Conservation (phyloP, 805 yeast species). For the Sporopachydermia lactativora region DNA sequence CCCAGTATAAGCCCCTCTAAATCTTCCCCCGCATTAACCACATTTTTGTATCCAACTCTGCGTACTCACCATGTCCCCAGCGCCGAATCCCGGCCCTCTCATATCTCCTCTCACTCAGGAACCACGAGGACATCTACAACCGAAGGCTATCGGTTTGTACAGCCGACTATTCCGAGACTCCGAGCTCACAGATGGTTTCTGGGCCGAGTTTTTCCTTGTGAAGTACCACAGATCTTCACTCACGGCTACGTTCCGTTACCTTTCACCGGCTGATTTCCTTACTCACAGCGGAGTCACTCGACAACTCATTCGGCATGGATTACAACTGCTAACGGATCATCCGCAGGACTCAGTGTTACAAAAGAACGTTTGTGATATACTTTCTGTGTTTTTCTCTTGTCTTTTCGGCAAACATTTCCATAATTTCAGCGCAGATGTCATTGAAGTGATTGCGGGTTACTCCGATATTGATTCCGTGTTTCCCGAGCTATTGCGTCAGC, state of each 20-base stretch:
- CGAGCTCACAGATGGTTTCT: not conserved
- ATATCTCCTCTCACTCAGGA: conserved; percentile 1
- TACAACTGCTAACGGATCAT: not conserved
- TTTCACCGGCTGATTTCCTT: not conserved
- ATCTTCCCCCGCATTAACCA: too few species aligned
- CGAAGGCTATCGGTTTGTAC: conserved; percentile 1
- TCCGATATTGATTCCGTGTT: conserved; percentile 18
- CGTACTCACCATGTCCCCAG: too few species aligned
- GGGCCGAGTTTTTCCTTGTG: conserved; percentile 2
- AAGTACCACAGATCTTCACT: conserved; percentile 2
- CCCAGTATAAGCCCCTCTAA: too few species aligned
- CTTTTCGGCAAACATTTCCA: conserved; percentile 1
- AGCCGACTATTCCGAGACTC: not conserved
- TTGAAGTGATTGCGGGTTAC: conserved; percentile 21
- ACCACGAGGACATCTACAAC: conserved; percentile 2
- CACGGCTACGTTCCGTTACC: conserved; percentile 2
- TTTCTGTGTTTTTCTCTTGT: conserved; percentile 1
- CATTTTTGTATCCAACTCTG: too few species aligned
- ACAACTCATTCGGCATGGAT: not conserved
- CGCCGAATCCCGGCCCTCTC: not conserved
- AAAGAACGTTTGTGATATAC: not conserved
- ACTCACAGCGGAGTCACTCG: not conserved
- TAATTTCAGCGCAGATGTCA: conserved; percentile 15
- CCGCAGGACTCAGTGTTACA: not conserved
- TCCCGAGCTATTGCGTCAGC: conserved; percentile 14